Conservation (phyloP, 305 asterid genomes). For the Coffea humblotiana region DNA sequence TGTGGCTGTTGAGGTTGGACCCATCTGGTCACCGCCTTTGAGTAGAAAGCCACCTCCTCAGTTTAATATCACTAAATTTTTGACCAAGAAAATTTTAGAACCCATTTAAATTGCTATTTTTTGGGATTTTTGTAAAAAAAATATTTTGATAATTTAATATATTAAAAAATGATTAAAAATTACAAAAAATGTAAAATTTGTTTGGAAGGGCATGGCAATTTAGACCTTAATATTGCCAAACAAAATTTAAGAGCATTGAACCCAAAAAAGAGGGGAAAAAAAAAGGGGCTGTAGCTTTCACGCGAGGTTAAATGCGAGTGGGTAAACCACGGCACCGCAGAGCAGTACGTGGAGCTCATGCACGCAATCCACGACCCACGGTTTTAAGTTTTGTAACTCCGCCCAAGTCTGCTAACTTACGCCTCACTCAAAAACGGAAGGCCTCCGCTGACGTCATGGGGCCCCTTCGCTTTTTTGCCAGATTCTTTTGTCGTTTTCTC, state of each 20-base stretch:
- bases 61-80: too few relatives aligned
- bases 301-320: slow-evolving; percentile 1
- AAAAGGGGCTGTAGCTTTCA: background rate
- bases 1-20: background rate
- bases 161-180: too few relatives aligned
- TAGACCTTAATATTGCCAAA: too few relatives aligned
- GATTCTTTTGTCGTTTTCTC: slow-evolving; percentile 30
- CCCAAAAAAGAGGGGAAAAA: background rate
- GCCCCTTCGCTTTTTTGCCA: slow-evolving; percentile 5
- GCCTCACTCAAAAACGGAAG: slow-evolving; percentile 5
- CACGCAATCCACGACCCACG: slow-evolving; percentile 10
- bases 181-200: too few relatives aligned
- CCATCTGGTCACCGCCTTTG: slow-evolving; percentile 1
- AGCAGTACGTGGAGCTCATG: slow-evolving; percentile 28
- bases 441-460: slow-evolving; percentile 18
- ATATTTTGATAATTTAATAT: too few relatives aligned
- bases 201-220: too few relatives aligned
- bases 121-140: too few relatives aligned
- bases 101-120: too few relatives aligned
- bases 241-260: too few relatives aligned
- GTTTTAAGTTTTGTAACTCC: background rate
- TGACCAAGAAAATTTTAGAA: too few relatives aligned
- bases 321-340: background rate
- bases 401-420: background rate
- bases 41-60: slow-evolving; percentile 3